Conservation (phyloP, 1,139 yeast species). For the Yamadazyma atlantica region DNA sequence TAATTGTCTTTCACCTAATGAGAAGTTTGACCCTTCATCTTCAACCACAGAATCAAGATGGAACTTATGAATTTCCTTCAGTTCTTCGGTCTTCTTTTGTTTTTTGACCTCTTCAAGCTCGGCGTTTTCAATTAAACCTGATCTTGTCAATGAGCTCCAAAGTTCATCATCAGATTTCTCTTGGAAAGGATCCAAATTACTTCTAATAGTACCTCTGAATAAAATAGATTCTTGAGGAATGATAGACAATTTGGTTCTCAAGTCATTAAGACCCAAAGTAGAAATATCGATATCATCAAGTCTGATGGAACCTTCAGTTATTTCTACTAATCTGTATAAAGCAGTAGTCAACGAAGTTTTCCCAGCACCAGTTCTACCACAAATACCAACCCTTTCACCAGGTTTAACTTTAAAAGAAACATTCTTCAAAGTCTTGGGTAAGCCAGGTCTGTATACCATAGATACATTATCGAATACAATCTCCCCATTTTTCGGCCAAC, state of each 20-base stretch:
- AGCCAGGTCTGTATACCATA: conserved; percentile 71
- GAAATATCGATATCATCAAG: conserved; percentile 63
- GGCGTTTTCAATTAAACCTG: conserved; percentile 23
- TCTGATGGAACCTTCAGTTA: conserved; percentile 47
- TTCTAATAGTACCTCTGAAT: conserved; percentile 77
- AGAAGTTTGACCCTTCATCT: conserved; percentile 51
- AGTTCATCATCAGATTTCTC: conserved; percentile 29
- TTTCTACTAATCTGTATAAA: conserved; percentile 60
- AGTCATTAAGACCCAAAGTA: conserved; percentile 67
- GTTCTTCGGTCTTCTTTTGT: conserved; percentile 9
- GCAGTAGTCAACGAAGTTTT: conserved; percentile 70
- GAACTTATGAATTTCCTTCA: conserved; percentile 24
- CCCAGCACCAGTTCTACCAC: conserved; percentile 85
- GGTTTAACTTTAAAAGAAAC: conserved; percentile 47
- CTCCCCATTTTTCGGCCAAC: conserved; percentile 48
- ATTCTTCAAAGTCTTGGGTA: conserved; percentile 70
- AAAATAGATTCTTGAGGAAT: conserved; percentile 93
- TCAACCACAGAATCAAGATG: conserved; percentile 49
- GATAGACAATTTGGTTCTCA: conserved; percentile 75
- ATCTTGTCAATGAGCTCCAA: conserved; percentile 29
- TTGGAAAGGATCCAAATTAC: conserved; percentile 69
- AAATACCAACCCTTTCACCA: conserved; percentile 68
- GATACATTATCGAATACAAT: conserved; percentile 59
- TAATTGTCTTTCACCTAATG: conserved; percentile 54
- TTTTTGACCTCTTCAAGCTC: conserved; percentile 21